Evolutionary conservation across 345 rosid genomes (phyloP).

Genomic region (Sisymbrium altissimum): DNA sequence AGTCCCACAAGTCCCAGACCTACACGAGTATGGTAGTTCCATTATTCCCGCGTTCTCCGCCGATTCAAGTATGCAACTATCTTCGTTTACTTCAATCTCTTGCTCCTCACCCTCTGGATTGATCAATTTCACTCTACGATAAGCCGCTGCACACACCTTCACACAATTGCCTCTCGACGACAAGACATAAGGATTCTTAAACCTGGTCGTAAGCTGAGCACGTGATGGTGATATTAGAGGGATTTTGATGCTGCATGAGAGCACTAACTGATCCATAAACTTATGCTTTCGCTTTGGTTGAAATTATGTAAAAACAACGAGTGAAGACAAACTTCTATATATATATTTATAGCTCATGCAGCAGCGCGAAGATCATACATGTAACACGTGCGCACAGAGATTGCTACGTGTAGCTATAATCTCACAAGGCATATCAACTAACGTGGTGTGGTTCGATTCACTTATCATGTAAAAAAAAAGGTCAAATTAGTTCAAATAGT

Average conservation of each 20-base stretch:
- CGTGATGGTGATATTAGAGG: neutral
- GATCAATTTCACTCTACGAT: conserved; percentile 9
- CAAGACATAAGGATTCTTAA: neutral
- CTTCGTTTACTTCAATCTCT: conserved; percentile 11
- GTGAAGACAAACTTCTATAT: neutral
- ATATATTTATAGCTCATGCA: neutral
- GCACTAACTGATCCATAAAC: neutral
- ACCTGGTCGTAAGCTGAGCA: neutral
- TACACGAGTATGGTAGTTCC: conserved; percentile 21
- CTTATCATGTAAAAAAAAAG: neutral
- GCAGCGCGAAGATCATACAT: neutral
- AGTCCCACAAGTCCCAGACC: conserved; percentile 23
- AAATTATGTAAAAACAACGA: neutral
- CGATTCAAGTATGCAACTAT: conserved; percentile 10
- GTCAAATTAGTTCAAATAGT: neutral
- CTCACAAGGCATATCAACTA: neutral
- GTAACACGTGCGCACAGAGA: neutral
- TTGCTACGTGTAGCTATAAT: neutral
- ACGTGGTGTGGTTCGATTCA: neutral
- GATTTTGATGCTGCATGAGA: neutral
- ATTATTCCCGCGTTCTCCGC: conserved; percentile 19
- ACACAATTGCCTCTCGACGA: neutral
- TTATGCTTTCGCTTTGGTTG: neutral
- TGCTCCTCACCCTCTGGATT: conserved; percentile 8
- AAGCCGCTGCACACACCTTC: neutral